phyloP scores from a whole-genome alignment of 2,329 filamentous ascomycete genomes.

The Parafenestella ontariensis region DNA sequence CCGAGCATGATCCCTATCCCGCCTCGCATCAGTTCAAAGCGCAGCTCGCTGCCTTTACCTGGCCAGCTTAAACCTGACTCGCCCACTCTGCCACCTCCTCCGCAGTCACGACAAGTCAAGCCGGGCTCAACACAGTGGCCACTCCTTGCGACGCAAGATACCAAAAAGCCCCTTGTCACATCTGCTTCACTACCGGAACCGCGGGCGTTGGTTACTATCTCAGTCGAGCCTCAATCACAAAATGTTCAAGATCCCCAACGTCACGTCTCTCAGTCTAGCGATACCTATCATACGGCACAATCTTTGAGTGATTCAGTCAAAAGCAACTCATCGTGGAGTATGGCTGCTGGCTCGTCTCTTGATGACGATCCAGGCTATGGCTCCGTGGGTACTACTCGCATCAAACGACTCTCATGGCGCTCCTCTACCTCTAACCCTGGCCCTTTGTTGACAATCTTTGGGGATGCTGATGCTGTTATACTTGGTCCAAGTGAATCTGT shows the following conservation, averaged over 20 bases:
- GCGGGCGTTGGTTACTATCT: not conserved
- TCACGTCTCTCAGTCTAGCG: not conserved
- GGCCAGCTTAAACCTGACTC: not conserved
- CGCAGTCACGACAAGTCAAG: conserved; percentile 1
- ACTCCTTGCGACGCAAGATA: conserved; percentile 6
- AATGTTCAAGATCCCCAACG: not conserved
- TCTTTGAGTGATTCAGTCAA: conserved; percentile 3
- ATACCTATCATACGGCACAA: not conserved
- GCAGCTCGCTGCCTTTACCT: conserved; percentile 16
- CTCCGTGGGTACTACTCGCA: conserved; percentile 11
- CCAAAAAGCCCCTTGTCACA: not conserved
- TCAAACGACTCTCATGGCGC: conserved; percentile 30
- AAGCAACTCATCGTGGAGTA: conserved; percentile 12
- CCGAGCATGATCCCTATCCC: conserved; percentile 6
- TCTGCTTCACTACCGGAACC: not conserved
- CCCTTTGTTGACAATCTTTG: conserved; percentile 27
- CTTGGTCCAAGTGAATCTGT: conserved; percentile 13
- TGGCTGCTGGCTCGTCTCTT: conserved; percentile 7
- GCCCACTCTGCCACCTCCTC: not conserved
- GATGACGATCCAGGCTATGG: conserved; percentile 9
- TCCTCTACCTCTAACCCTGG: conserved; percentile 20
- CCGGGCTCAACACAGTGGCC: conserved; percentile 21
- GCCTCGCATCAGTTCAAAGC: conserved; percentile 26
- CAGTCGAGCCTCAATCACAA: not conserved
- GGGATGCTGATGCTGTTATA: conserved; percentile 36